Evolutionary conservation across 352 stramenopile genomes (phyloP).

Genomic region (Albugo laibachii): DNA sequence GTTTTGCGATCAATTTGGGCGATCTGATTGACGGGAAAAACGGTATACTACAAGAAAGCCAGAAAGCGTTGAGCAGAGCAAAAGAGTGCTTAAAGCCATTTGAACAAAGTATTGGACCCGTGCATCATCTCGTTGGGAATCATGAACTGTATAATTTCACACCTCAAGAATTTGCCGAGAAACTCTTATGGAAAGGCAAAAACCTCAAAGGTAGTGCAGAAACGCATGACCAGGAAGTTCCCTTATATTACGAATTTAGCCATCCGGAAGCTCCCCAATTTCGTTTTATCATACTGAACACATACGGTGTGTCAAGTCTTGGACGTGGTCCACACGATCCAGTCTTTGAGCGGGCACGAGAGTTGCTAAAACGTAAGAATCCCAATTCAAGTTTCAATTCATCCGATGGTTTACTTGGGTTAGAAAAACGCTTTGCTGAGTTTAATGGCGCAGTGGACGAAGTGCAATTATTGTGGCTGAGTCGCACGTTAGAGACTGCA

Average conservation of each 20-base stretch:
- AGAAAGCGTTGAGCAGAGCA: constrained; percentile 15
- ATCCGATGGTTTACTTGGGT: constrained; percentile 19
- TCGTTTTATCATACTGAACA: constrained; percentile 49
- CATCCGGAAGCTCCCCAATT: constrained; percentile 15
- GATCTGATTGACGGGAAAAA: constrained; percentile 75
- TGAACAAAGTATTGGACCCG: constrained; percentile 17
- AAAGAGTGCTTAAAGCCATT: constrained; percentile 24
- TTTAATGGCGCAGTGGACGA: constrained; percentile 56
- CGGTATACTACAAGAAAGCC: constrained; percentile 1
- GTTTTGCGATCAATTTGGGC: constrained; percentile 55
- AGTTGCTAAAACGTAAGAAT: constrained; percentile 24
- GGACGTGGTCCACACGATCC: constrained; percentile 22
- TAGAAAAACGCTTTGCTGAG: constrained; percentile 35
- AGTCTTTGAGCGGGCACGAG: constrained; percentile 18
- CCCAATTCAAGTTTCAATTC: constrained; percentile 64
- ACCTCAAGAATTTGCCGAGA: constrained; percentile 15
- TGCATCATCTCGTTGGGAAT: constrained; percentile 69
- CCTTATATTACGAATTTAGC: constrained; percentile 46
- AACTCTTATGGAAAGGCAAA: constrained; percentile 16
- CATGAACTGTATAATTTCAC: constrained; percentile 75
- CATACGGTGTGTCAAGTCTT: constrained; percentile 43
- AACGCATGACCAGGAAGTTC: not conserved
- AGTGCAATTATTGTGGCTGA: constrained; percentile 38
- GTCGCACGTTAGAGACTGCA: constrained; percentile 14
- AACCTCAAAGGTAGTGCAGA: constrained; percentile 1